Percentiles rank a stretch among this genome's conserved stretches.
These are phyloP conservation scores for Colletotrichum gloeosporioides DNA, from an alignment of 2,329 filamentous ascomycete species.

Conservation along the genomic window DNA sequence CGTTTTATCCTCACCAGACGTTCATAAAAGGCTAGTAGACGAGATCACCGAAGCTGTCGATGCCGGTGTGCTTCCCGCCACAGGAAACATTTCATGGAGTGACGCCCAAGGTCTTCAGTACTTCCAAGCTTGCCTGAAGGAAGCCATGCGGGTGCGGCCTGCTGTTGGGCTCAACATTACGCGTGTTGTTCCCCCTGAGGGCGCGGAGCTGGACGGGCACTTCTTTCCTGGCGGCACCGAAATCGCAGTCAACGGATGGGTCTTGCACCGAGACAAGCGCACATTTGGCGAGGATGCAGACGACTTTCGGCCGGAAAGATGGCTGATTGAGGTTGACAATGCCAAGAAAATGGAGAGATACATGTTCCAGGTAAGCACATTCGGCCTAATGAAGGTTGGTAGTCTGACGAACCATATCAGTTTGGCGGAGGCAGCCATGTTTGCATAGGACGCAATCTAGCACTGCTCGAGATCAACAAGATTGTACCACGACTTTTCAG, in stretches of 20 bases:
- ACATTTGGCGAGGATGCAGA: constrained; percentile 59
- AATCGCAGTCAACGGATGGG: constrained; percentile 60
- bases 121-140: constrained; percentile 62
- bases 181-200: constrained; percentile 54
- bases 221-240: constrained; percentile 57
- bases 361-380: constrained; percentile 56
- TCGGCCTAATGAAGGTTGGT: not conserved
- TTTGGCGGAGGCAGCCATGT: constrained; percentile 61
- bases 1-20: constrained; percentile 46
- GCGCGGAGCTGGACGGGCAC: constrained; percentile 55
- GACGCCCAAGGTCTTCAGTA: constrained; percentile 56
- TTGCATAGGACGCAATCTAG: constrained; percentile 61
- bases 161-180: constrained; percentile 61
- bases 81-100: constrained; percentile 51
- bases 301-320: constrained; percentile 58
- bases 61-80: constrained; percentile 34
- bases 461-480: constrained; percentile 64
- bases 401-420: constrained; percentile 28
- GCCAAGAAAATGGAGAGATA: constrained; percentile 56
- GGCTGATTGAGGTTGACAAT: constrained; percentile 52
- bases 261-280: constrained; percentile 51
- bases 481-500: constrained; percentile 58
- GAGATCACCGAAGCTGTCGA: constrained; percentile 51
- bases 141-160: constrained; percentile 60
- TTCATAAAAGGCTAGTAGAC: constrained; percentile 42